These are phyloP conservation scores for Phaeomoniella chlamydospora DNA, from an alignment of 2,329 filamentous ascomycete genomes.

Conservation along the genomic window DNA sequence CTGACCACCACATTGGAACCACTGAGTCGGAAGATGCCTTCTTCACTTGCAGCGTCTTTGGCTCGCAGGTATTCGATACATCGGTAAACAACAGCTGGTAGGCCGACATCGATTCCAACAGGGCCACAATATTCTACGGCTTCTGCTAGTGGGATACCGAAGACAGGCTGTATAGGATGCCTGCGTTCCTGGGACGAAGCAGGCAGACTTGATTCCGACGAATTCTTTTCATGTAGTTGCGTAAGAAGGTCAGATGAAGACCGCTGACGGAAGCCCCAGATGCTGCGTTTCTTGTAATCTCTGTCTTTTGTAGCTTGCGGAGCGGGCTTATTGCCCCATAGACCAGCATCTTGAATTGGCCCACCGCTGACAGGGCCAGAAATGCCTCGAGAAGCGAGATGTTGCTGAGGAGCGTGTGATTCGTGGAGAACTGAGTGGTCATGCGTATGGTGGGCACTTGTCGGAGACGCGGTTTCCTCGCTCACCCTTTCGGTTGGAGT, in stretches of 20 bases:
- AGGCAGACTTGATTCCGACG: slow-evolving; percentile 30
- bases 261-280: slow-evolving; percentile 51
- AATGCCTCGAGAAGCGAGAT: slow-evolving; percentile 43
- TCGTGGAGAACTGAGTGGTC: slow-evolving; percentile 18
- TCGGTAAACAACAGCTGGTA: slow-evolving; percentile 88
- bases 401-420: slow-evolving; percentile 16
- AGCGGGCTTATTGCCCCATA: slow-evolving; percentile 65
- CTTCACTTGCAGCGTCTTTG: slow-evolving; percentile 69
- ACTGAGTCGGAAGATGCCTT: slow-evolving; percentile 92
- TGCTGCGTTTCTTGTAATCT: slow-evolving; percentile 62
- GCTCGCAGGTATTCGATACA: slow-evolving; percentile 85
- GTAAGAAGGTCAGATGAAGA: slow-evolving; percentile 52
- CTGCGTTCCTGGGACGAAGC: slow-evolving; percentile 30
- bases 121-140: slow-evolving; percentile 73
- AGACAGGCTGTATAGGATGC: slow-evolving; percentile 54
- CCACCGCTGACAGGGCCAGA: slow-evolving; percentile 75
- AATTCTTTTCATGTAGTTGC: slow-evolving; percentile 17
- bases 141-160: slow-evolving; percentile 72
- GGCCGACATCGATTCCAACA: slow-evolving; percentile 52
- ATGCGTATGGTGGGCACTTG: slow-evolving; percentile 13
- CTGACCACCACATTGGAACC: slow-evolving; percentile 96
- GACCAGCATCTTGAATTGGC: slow-evolving; percentile 66
- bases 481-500: slow-evolving; percentile 18
- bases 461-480: slow-evolving; percentile 17
- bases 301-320: slow-evolving; percentile 52